These are phyloP conservation scores for Globisporangium echinulatum DNA, from an alignment of 352 stramenopile species.

Conservation along the genomic window DNA sequence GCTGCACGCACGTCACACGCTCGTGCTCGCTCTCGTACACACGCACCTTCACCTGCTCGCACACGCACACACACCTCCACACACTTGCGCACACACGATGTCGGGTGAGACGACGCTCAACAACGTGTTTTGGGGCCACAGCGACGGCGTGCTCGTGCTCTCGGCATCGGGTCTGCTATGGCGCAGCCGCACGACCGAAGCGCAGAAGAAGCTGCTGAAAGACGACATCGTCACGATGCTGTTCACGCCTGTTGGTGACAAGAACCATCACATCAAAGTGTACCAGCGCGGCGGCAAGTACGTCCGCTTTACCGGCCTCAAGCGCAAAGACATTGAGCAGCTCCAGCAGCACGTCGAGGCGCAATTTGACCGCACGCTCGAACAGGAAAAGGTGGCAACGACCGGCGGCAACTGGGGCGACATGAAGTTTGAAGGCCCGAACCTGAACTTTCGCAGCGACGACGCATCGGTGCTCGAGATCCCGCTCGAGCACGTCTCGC, in stretches of 20 bases:
- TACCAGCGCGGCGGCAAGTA: slow-evolving; percentile 82
- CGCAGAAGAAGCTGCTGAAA: slow-evolving; percentile 81
- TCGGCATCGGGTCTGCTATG: slow-evolving; percentile 66
- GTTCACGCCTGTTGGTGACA: slow-evolving; percentile 73
- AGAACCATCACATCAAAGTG: slow-evolving; percentile 81
- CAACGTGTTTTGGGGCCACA: slow-evolving; percentile 86
- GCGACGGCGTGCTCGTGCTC: slow-evolving; percentile 72
- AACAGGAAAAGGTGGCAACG: slow-evolving; percentile 86
- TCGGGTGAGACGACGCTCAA: slow-evolving; percentile 68
- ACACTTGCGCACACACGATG: slow-evolving; percentile 13
- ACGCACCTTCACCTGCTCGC: background rate
- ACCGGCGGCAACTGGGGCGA: slow-evolving; percentile 91
- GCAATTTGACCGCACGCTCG: slow-evolving; percentile 85
- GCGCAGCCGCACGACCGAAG: slow-evolving; percentile 69
- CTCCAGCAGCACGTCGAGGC: slow-evolving; percentile 66
- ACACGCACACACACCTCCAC: background rate
- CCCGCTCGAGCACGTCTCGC: slow-evolving; percentile 67
- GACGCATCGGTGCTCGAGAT: slow-evolving; percentile 73
- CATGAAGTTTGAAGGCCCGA: slow-evolving; percentile 89
- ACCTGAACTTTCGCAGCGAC: slow-evolving; percentile 72
- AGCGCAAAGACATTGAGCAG: slow-evolving; percentile 50
- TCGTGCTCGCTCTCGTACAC: background rate
- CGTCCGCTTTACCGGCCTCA: slow-evolving; percentile 80
- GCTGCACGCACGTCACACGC: background rate
- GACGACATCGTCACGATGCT: slow-evolving; percentile 84